These are phyloP conservation scores for Chenopodium formosanum DNA, from an alignment of 148 eudicot species.

Conservation along the genomic window DNA sequence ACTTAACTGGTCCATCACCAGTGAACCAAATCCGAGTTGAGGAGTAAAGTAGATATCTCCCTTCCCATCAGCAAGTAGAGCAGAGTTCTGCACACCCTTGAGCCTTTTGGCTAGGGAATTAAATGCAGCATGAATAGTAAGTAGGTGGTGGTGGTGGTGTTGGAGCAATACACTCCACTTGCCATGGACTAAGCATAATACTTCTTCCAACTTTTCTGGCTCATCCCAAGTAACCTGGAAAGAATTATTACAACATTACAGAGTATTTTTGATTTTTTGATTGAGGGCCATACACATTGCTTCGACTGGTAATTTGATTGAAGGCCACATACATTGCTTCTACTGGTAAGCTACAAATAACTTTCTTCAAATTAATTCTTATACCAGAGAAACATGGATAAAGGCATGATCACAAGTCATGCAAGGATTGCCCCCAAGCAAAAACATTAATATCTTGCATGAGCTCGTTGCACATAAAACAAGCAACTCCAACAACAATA, in stretches of 20 bases:
- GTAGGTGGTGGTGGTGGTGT: conserved; percentile 31
- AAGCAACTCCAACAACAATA: not conserved
- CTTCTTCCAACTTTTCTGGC: too few relatives aligned
- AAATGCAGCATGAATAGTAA: conserved; percentile 26
- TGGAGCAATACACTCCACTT: conserved; percentile 46
- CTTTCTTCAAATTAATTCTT: too few relatives aligned
- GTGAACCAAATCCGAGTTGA: conserved; percentile 35
- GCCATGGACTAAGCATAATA: conserved; percentile 72
- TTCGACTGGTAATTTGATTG: not conserved
- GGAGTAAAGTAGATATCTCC: conserved; percentile 32
- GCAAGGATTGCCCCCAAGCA: not conserved
- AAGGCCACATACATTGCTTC: not conserved
- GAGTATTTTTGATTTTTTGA: too few relatives aligned
- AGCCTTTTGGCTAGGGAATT: conserved; percentile 38
- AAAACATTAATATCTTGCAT: not conserved
- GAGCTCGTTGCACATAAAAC: not conserved
- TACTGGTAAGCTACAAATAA: not conserved
- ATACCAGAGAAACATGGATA: not conserved
- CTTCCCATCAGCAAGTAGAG: conserved; percentile 34
- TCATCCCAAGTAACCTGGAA: conserved; percentile 75
- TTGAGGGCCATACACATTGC: not conserved
- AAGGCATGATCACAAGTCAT: not conserved
- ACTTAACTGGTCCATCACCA: conserved; percentile 39
- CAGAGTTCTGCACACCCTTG: conserved; percentile 35
- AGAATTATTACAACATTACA: not conserved